Base-by-base conservation (phyloP, 2,329 filamentous ascomycete species). In the Verticillium alfalfae region DNA sequence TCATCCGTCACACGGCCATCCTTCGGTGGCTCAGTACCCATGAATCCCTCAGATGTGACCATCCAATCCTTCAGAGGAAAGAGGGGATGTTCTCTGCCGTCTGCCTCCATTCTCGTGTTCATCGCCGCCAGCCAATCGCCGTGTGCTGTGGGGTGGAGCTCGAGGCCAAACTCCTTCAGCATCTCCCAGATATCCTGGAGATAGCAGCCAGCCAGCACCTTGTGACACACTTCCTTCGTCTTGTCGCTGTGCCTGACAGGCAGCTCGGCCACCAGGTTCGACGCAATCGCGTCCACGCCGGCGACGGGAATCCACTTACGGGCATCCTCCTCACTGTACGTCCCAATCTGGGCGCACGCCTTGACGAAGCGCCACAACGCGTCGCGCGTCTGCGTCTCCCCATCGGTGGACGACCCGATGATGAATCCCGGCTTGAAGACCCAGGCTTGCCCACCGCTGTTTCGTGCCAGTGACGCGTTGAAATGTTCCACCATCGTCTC, bases 331-430 rank as follows among this genome's bases (percentile, higher is more conserved):
- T 60, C 37, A 6, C 66, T 64, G n/a, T 58, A 67, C 0, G 59
- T 52, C 0, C 56, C 59, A 3, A 70, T 45, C n/a, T 63, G 55
- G 5, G 66, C 65, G 6, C 62, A 56, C 3, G 62, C 57, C 13
- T 58, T 64, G 10, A 67, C 61, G 45, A 52, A 52, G 4, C 67
- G 62, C 66, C 69, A 70, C 22, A 70, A 34, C 3, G 66, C 67
- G 39, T 70, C 69, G 36, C 70, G 67, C 3, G 63, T 56, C 38
- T 70, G 69, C 9, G 67, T 64, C 2, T 68, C 61, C 0, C 69
- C 67, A 10, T 59, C 39, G 3, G 57, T 38, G 4, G 58, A 61
- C 5, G 62, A 62, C 4, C 68, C 68, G 13, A 70, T 66, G 7
- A 70, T 69, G 8, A 65, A 58, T 0, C 67, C 67, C 1, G 67